Evolutionary conservation across 495 filamentous ascomycete genomes (phyloP), one percentile per base, ranked within the genome.

Genomic region (Neurospora sublineolata): DNA sequence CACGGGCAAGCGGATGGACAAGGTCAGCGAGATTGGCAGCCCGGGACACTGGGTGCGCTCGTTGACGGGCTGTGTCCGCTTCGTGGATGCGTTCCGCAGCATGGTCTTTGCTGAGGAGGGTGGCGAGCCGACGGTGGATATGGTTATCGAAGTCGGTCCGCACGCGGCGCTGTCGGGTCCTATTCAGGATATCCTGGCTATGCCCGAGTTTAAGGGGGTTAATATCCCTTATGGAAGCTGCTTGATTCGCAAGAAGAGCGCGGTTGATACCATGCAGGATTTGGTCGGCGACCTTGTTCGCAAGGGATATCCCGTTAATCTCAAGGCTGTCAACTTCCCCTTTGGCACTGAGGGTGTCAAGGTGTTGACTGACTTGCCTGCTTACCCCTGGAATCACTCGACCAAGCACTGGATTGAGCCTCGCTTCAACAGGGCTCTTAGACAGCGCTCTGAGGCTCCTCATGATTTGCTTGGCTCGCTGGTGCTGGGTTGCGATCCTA

Each of bases 391-490:
- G 86, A 80, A 82, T 33, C 83, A 87, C 68, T 70, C 75, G 33
- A 76, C 77, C 7, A 72, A 74, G n/a, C 79, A 81, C 71, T 87
- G 85, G 84, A 76, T 79, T 33, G 80, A 86, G 41, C 76, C 82
- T 1, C 75, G 85, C 2, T 68, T 79, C 6, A 84, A 81, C 73
- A 77, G 77, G n/a, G 81, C 82, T 14, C 81, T 82, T 12, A 77
- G 85, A 1, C 73, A 78, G 27, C 77, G 83, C 0, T 69, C 74
- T 3, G 71, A 76, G 60, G 70, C 75, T 1, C 77, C 79, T 2
- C 83, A 86, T 40, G 85, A 87, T 74, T 70, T 90, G 0, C 76
- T 90, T 1, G 89, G 88, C 0, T 75, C 78, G 0, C 79, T 75
- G 1, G 73, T 74, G 0, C 37, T 69, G 0, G 75, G 82, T 0